Conservation (phyloP, 805 yeast species). For the Nakazawaea wickerhamii region DNA sequence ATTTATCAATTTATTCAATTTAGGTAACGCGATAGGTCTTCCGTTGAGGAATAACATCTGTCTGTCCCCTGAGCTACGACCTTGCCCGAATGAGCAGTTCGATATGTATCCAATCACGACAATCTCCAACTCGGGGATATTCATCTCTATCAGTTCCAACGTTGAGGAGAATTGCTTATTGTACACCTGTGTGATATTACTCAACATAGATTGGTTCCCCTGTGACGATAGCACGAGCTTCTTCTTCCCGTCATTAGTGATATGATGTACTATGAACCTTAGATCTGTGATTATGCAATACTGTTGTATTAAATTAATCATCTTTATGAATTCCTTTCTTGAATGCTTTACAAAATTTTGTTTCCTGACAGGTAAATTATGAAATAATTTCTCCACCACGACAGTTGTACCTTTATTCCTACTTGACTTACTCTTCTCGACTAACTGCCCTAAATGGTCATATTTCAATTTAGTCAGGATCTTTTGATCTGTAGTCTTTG, state of each 20-base stretch:
- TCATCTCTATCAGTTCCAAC: slow-evolving; percentile 13
- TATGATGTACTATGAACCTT: slow-evolving; percentile 56
- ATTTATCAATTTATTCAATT: slow-evolving; percentile 53
- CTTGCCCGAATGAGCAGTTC: slow-evolving; percentile 72
- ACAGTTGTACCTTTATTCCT: slow-evolving; percentile 64
- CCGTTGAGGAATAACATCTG: slow-evolving; percentile 71
- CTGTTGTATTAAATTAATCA: slow-evolving; percentile 57
- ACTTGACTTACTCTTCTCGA: slow-evolving; percentile 31
- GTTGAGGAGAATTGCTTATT: slow-evolving; percentile 32
- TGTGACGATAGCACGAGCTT: slow-evolving; percentile 53
- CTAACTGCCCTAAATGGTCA: slow-evolving; percentile 49
- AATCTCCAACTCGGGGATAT: slow-evolving; percentile 27
- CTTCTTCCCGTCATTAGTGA: slow-evolving; percentile 42
- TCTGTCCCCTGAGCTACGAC: slow-evolving; percentile 65
- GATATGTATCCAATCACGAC: slow-evolving; percentile 61
- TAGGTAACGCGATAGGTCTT: slow-evolving; percentile 63
- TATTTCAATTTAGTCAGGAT: slow-evolving; percentile 52
- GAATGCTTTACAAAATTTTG: slow-evolving; percentile 63
- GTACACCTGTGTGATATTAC: slow-evolving; percentile 51
- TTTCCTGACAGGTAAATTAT: slow-evolving; percentile 73
- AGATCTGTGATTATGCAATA: slow-evolving; percentile 63
- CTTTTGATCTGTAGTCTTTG: slow-evolving; percentile 49
- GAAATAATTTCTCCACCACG: slow-evolving; percentile 52
- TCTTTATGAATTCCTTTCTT: slow-evolving; percentile 67
- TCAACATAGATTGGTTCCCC: slow-evolving; percentile 41